Percentiles rank a stretch among this genome's conserved stretches.
These are phyloP conservation scores for Colletotrichum cuscutae DNA, from an alignment of 2,329 filamentous ascomycete species.

Conservation along the genomic window DNA sequence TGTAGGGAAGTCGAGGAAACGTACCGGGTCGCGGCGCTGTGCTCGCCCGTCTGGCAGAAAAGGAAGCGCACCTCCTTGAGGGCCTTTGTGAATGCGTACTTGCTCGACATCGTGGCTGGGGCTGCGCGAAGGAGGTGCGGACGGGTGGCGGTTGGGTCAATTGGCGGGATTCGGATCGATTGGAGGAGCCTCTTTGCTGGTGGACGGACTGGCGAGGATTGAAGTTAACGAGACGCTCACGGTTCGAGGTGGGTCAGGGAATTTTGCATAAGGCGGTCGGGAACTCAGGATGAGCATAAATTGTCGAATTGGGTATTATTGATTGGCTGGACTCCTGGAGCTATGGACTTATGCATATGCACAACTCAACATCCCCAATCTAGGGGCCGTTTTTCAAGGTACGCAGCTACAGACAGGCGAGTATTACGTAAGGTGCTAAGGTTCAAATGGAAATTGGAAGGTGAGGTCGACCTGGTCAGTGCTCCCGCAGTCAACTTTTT, in stretches of 20 bases:
- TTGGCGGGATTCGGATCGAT: conserved; percentile 36
- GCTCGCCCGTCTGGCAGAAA: conserved; percentile 94
- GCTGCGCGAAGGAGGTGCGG: conserved; percentile 14
- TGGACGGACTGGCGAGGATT: conserved; percentile 25
- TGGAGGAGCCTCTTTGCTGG: conserved; percentile 33
- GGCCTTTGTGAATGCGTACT: conserved; percentile 89
- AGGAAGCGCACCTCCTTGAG: conserved; percentile 97
- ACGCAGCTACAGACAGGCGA: not conserved
- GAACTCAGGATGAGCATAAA: not conserved
- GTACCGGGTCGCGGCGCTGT: conserved; percentile 89
- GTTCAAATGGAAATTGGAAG: no score
- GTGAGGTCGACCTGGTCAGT: not conserved
- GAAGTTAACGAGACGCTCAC: conserved; percentile 28
- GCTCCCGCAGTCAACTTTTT: conserved; percentile 7
- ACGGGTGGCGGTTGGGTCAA: not conserved
- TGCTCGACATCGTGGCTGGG: conserved; percentile 76
- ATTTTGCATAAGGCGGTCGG: conserved; percentile 1
- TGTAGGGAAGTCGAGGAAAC: conserved; percentile 41
- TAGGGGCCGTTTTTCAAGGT: not conserved
- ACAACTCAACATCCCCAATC: not conserved
- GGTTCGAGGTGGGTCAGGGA: not conserved
- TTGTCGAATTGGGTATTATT: accelerated
- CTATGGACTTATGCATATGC: not conserved
- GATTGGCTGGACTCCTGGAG: not conserved
- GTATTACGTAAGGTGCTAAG: no score